Base-by-base conservation (phyloP, 768 basidiomycete species). In the Russula compacta region DNA sequence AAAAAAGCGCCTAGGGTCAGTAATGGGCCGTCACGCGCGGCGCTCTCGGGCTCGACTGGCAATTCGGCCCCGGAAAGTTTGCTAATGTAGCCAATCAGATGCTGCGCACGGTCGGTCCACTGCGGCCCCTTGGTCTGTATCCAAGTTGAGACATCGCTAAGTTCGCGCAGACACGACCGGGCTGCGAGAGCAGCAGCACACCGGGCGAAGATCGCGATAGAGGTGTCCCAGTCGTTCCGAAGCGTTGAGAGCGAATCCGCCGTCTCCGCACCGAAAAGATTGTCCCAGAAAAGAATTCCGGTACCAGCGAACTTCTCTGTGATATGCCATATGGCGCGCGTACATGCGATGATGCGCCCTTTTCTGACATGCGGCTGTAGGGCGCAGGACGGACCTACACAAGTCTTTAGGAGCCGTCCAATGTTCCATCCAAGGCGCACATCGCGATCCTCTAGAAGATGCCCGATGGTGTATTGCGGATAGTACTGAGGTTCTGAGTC, bases 351-450 rank as follows among this genome's bases (percentile, higher is more conserved):
- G n/a, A 49, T 54, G 43, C 63, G 63, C 6, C 46, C 24, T n/a
- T 33, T 46, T 21, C 63, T 53, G 21, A 40, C 29, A 2, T 50
- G 38, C 1, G 15, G 14, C 8, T 54, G 39, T 19, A 63, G 36
- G 15, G 32, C 12, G 51, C 33, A 17, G 17, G 46, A 46, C 19
- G 60, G 6, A 15, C 39, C 15, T 36, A 32, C 21, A 55, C 63
- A 64, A 1, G 60, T 64, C 38, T 48, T 50, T 7, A 64, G 35
- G 39, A 64, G 60, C 14, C 60, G 60, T 2, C 63, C 63, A 8
- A 63, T 64, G 32, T 35, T 56, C 60, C 51, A 49, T 40, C 63
- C 63, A 24, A 64, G 60, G 51, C 55, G 60, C 38, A 62, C 60
- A 9, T 58, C 50, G 10, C 3, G 33, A 36, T 64, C 59, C 24